Percentiles rank a stretch among this genome's conserved stretches.
phyloP scores from a whole-genome alignment of 345 rosid species.

The Cardamine chenopodiifolia region DNA sequence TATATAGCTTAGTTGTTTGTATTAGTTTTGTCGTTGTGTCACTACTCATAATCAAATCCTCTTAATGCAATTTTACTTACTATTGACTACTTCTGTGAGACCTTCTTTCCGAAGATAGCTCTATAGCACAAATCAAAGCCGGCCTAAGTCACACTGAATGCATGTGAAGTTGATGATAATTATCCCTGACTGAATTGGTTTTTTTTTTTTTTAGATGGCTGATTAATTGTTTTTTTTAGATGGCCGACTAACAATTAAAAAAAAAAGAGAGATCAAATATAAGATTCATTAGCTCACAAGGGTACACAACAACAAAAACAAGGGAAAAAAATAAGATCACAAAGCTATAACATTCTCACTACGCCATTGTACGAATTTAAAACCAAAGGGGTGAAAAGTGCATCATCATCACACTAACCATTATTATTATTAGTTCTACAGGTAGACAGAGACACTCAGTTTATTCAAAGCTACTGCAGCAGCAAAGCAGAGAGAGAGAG shows the following conservation, averaged over 20 bases:
- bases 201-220: neutral
- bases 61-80: neutral
- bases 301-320: slow-evolving; percentile 5
- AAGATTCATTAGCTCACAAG: slow-evolving; percentile 25
- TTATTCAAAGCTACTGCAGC: slow-evolving; percentile 34
- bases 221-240: neutral
- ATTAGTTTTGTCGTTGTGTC: neutral
- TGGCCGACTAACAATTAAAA: neutral
- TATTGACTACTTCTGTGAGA: neutral
- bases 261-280: slow-evolving; percentile 14
- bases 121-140: neutral
- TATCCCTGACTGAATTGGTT: neutral
- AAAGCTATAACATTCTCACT: slow-evolving; percentile 36
- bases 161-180: neutral
- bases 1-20: neutral
- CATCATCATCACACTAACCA: slow-evolving; percentile 35
- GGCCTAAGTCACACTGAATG: neutral
- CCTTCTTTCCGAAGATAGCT: neutral
- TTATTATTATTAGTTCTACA: slow-evolving; percentile 37
- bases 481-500: slow-evolving; percentile 1
- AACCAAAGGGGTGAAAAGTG: slow-evolving; percentile 22
- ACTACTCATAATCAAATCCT: neutral
- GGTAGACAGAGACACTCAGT: slow-evolving; percentile 7
- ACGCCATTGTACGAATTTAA: slow-evolving; percentile 28
- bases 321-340: neutral